These are phyloP conservation scores for Metschnikowia santaceciliae DNA, from an alignment of 805 yeast genomes.

Conservation along the genomic window DNA sequence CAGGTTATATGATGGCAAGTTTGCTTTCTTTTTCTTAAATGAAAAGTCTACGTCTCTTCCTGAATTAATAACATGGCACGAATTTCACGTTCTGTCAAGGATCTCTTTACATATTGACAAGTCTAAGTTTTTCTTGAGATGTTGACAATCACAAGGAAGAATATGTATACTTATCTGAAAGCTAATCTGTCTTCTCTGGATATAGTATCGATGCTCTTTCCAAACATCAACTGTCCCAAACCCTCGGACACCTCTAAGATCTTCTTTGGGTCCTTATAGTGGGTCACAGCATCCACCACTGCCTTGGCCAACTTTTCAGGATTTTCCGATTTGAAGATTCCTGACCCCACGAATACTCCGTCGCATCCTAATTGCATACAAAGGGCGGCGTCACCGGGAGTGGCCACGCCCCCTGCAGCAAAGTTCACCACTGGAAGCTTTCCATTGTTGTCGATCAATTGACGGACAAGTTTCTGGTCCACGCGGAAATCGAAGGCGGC, in stretches of 20 bases:
- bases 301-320: slow-evolving; percentile 73
- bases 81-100: neutral
- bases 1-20: too few species aligned
- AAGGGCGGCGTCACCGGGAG: slow-evolving; percentile 84
- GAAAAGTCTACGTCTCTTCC: too few species aligned
- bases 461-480: slow-evolving; percentile 49
- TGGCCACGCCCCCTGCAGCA: slow-evolving; percentile 87
- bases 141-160: neutral
- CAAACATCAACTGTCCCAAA: slow-evolving; percentile 75
- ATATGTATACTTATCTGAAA: slow-evolving; percentile 6
- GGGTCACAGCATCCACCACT: slow-evolving; percentile 76
- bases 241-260: slow-evolving; percentile 64
- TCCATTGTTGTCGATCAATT: slow-evolving; percentile 48
- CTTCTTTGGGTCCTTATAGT: slow-evolving; percentile 56
- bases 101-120: neutral
- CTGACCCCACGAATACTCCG: slow-evolving; percentile 75
- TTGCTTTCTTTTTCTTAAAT: too few species aligned
- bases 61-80: too few species aligned
- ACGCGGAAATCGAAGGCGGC: slow-evolving; percentile 60
- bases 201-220: slow-evolving; percentile 48
- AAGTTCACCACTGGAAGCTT: slow-evolving; percentile 79
- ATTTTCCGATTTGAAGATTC: slow-evolving; percentile 69
- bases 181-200: slow-evolving; percentile 15
- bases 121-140: too few species aligned
- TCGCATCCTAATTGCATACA: slow-evolving; percentile 80